A percentile compares a stretch with the other conserved stretches of the same genome.
Conservation (phyloP, 768 basidiomycete species). For the Trametes cinnabarina region DNA sequence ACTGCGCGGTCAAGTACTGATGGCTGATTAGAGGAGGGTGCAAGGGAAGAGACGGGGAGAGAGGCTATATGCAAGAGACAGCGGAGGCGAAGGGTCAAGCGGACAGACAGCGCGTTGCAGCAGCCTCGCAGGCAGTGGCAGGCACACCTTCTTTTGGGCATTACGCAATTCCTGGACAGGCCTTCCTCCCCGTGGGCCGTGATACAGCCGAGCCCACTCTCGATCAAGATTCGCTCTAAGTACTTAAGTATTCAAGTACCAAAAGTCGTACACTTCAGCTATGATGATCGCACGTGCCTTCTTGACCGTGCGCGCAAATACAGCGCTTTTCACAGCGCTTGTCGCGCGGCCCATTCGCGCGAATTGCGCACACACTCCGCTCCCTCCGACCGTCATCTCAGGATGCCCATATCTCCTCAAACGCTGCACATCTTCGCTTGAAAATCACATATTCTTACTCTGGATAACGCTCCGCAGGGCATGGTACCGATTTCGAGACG, state of each 20-base stretch:
- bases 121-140: not conserved
- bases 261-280: not conserved
- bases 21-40: not conserved
- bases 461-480: too few relatives aligned
- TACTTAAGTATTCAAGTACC: not conserved
- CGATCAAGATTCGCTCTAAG: slow-evolving; percentile 4
- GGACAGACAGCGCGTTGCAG: slow-evolving; percentile 1
- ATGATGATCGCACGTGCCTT: too few relatives aligned
- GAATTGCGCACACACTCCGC: too few relatives aligned
- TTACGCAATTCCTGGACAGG: slow-evolving; percentile 2
- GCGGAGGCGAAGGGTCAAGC: not conserved
- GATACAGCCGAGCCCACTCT: not conserved
- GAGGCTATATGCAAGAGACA: not conserved
- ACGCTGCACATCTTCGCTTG: too few relatives aligned
- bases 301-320: too few relatives aligned
- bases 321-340: too few relatives aligned
- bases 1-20: not conserved
- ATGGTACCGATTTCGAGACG: too few relatives aligned
- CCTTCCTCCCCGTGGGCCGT: not conserved
- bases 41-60: not conserved
- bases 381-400: too few relatives aligned
- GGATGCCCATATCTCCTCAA: too few relatives aligned
- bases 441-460: too few relatives aligned
- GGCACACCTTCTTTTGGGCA: not conserved
- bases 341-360: too few relatives aligned